These are phyloP conservation scores for Tolypocladium tundrense DNA, from an alignment of 2,329 filamentous ascomycete species.

Conservation along the genomic window DNA sequence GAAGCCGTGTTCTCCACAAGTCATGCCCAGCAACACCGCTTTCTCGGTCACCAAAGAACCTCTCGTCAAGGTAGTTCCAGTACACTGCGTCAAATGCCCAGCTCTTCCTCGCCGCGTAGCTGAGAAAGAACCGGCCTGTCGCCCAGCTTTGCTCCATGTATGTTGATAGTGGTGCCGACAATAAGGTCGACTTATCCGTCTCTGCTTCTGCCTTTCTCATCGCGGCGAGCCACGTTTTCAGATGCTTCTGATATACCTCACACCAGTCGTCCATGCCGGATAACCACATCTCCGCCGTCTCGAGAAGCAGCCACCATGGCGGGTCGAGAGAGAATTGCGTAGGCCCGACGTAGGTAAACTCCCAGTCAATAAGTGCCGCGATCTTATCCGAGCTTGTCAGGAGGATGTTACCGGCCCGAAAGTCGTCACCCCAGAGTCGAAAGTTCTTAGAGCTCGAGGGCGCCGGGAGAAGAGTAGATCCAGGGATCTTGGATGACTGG, in stretches of 20 bases:
- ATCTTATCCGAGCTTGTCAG: constrained; percentile 12
- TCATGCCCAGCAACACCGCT: constrained; percentile 5
- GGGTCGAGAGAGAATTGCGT: not conserved
- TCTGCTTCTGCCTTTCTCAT: constrained; percentile 13
- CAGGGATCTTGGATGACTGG: not conserved
- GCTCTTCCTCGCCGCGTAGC: constrained; percentile 23
- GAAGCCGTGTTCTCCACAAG: constrained; percentile 16
- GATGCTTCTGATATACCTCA: constrained; percentile 16
- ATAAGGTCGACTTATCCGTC: not conserved
- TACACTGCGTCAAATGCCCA: constrained; percentile 25
- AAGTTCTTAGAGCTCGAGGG: constrained; percentile 10
- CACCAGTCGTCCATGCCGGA: constrained; percentile 18
- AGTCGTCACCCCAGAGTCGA: constrained; percentile 23
- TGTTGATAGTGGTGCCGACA: constrained; percentile 11
- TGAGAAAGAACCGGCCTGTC: constrained; percentile 20
- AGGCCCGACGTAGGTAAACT: not conserved
- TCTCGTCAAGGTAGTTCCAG: constrained; percentile 24
- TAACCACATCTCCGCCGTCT: constrained; percentile 19
- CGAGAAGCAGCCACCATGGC: constrained; percentile 1
- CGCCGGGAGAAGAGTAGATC: constrained; percentile 2
- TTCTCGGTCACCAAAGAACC: constrained; percentile 15
- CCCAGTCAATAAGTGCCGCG: constrained; percentile 4
- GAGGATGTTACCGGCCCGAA: constrained; percentile 21
- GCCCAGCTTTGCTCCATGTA: constrained; percentile 27
- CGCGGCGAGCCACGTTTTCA: constrained; percentile 22